These are phyloP conservation scores for Fennellomyces sp. DNA, from an alignment of 371 early-diverging fungal genomes.

Conservation along the genomic window DNA sequence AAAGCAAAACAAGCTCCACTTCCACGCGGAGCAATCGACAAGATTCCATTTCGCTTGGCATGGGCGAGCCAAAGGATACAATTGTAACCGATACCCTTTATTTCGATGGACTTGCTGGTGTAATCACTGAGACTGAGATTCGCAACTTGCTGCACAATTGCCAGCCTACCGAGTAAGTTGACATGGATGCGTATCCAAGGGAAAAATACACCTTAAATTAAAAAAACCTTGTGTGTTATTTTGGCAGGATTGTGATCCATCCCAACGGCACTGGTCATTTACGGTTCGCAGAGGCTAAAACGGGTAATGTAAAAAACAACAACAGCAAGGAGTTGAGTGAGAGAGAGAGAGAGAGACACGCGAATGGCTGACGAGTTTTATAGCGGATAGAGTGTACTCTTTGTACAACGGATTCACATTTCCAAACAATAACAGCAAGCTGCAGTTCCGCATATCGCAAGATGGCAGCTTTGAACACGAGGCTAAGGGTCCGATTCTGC, in stretches of 20 bases:
- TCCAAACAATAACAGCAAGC: constrained; percentile 19
- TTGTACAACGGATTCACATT: constrained; percentile 32
- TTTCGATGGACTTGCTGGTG: constrained; percentile 29
- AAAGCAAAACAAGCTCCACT: constrained; percentile 36
- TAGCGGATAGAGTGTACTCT: constrained; percentile 22
- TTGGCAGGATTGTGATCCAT: constrained; percentile 15
- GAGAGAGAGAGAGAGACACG: too few species aligned
- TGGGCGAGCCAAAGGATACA: constrained; percentile 23
- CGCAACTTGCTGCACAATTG: constrained; percentile 41
- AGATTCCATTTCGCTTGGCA: constrained; percentile 8
- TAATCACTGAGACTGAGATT: constrained; percentile 42
- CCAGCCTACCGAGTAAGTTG: constrained; percentile 46
- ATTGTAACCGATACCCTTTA: constrained; percentile 47
- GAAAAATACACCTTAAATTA: not conserved
- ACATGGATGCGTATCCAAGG: not conserved
- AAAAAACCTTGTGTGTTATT: too few species aligned
- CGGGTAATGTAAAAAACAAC: constrained; percentile 10
- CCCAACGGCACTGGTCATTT: constrained; percentile 17
- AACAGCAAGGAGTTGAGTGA: not conserved
- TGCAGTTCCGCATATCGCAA: constrained; percentile 21
- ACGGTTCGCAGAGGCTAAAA: constrained; percentile 19
- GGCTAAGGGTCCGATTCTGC: constrained; percentile 28
- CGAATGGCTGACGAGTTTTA: too few species aligned
- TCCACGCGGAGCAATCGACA: constrained; percentile 14
- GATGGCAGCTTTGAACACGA: constrained; percentile 18